These are phyloP conservation scores for Pseudovirgaria hyperparasitica DNA, from an alignment of 2,329 filamentous ascomycete genomes.

Conservation along the genomic window DNA sequence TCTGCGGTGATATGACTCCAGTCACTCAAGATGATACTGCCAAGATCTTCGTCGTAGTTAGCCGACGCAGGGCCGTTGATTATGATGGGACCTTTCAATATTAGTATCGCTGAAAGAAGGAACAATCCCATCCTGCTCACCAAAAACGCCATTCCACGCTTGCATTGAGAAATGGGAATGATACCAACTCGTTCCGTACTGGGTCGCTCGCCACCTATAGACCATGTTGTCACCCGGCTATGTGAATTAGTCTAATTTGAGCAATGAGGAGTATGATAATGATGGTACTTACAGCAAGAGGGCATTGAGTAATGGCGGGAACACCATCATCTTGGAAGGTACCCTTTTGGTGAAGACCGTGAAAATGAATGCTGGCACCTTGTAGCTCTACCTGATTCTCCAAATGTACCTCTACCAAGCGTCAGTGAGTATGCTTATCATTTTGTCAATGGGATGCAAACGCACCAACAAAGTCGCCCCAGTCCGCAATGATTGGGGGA, in stretches of 20 bases:
- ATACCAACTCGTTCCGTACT: slow-evolving; percentile 10
- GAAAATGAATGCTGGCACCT: slow-evolving; percentile 19
- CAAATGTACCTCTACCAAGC: not conserved
- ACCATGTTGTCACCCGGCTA: slow-evolving; percentile 1
- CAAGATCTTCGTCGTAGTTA: slow-evolving; percentile 21
- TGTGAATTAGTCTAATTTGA: slow-evolving; percentile 1
- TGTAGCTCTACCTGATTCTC: slow-evolving; percentile 7
- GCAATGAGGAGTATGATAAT: too few relatives aligned
- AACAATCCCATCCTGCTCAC: not conserved
- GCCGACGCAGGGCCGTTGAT: slow-evolving; percentile 21
- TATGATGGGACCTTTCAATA: slow-evolving; percentile 12
- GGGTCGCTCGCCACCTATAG: slow-evolving; percentile 40
- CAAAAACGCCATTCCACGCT: slow-evolving; percentile 16
- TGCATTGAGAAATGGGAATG: slow-evolving; percentile 8
- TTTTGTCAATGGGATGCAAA: not conserved
- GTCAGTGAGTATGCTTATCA: not conserved
- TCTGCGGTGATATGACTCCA: slow-evolving; percentile 11
- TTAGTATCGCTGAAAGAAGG: not conserved
- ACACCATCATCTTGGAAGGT: slow-evolving; percentile 20
- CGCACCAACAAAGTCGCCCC: slow-evolving; percentile 9
- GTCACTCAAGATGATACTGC: slow-evolving; percentile 15
- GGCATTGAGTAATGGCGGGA: slow-evolving; percentile 19
- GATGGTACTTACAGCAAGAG: slow-evolving; percentile 11
- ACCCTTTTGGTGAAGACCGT: slow-evolving; percentile 18
- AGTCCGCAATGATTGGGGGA: slow-evolving; percentile 46